A percentile compares a stretch with the other conserved stretches of the same genome.
Evolutionary conservation across 331 rosid species (phyloP).

Genomic region (Cydonia oblonga): DNA sequence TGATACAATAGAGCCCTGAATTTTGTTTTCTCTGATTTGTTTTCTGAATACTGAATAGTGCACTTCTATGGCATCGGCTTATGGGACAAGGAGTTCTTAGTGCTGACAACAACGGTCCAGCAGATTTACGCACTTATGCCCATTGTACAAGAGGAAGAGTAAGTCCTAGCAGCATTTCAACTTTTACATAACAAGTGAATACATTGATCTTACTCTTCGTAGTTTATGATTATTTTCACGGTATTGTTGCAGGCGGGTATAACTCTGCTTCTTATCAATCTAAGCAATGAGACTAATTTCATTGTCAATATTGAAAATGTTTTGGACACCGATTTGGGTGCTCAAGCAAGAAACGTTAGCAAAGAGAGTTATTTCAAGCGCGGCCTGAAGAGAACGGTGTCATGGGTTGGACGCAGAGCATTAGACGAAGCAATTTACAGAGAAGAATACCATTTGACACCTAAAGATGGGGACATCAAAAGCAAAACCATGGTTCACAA

Average conservation of each 20-base stretch:
- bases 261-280: constrained; percentile 62
- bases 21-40: background rate
- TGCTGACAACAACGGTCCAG: constrained; percentile 33
- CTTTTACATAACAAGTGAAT: background rate
- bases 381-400: constrained; percentile 51
- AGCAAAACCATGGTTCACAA: constrained; percentile 70
- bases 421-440: constrained; percentile 45
- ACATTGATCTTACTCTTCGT: background rate
- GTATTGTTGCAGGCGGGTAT: constrained; percentile 48
- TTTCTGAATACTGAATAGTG: constrained; percentile 33
- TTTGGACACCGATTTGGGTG: constrained; percentile 6
- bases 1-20: background rate
- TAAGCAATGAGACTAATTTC: constrained; percentile 63
- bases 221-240: background rate
- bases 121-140: constrained; percentile 70
- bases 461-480: constrained; percentile 36
- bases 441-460: constrained; percentile 79
- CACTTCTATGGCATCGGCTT: constrained; percentile 76
- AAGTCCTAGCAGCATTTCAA: constrained; percentile 13
- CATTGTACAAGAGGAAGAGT: constrained; percentile 84
- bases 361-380: constrained; percentile 23
- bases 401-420: constrained; percentile 78
- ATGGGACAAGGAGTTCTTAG: constrained; percentile 68
- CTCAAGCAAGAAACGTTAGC: constrained; percentile 6
- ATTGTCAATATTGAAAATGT: constrained; percentile 26